Conservation (phyloP, 305 asterid species). For the Andrographis paniculata region DNA sequence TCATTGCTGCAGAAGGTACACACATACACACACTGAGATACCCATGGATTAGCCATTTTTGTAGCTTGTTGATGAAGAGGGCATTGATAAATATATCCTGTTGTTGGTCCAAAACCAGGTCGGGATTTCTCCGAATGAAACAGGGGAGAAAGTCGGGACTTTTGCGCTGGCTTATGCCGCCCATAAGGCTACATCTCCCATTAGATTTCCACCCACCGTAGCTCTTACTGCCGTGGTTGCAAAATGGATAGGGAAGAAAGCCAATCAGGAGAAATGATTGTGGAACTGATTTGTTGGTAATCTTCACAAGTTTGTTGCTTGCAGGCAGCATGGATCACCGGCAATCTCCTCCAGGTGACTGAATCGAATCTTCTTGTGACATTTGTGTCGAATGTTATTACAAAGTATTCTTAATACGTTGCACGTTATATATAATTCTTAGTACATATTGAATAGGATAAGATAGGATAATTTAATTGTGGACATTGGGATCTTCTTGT, state of each 20-base stretch:
- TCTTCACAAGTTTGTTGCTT: no score
- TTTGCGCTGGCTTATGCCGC: constrained; percentile 97
- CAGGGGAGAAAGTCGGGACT: constrained; percentile 93
- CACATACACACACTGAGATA: no score
- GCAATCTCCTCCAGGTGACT: no score
- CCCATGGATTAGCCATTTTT: not conserved
- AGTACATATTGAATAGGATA: no score
- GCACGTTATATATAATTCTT: no score
- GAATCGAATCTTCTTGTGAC: no score
- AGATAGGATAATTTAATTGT: no score
- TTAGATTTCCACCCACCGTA: constrained; percentile 93
- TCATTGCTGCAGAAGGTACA: constrained; percentile 69
- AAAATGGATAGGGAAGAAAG: constrained; percentile 87
- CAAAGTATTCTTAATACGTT: no score
- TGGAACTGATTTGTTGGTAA: no score
- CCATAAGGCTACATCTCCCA: constrained; percentile 97
- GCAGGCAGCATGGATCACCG: no score
- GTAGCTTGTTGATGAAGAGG: not conserved
- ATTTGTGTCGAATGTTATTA: no score
- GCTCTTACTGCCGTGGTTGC: constrained; percentile 95
- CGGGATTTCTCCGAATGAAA: constrained; percentile 58
- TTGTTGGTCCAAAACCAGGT: constrained; percentile 53
- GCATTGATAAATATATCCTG: constrained; percentile 5
- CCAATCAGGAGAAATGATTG: constrained; percentile 46
- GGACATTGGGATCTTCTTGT: no score